Evolutionary conservation across 768 basidiomycete genomes (phyloP), one percentile per base, ranked within the genome.

Genomic region (Hericium rajendrae): DNA sequence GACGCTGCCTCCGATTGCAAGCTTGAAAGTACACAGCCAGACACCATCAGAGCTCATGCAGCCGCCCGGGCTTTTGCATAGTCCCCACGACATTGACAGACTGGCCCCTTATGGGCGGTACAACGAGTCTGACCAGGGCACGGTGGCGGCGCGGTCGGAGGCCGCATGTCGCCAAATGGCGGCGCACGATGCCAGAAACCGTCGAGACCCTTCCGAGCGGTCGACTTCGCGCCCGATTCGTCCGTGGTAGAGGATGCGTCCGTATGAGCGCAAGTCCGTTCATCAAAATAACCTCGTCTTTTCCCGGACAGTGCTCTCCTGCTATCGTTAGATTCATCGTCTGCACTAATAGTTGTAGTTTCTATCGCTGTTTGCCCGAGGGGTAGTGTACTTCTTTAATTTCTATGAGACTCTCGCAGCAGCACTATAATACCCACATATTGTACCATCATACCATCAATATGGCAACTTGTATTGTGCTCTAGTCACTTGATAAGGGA

Each of bases 201-300:
- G 50, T 38, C 57, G 56, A 52, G 54, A 54, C 41, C 43, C 53
- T 32, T 18, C 40, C 15, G 52, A 50, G 48, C 60, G 54, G 54
- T 20, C 59, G 41, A 62, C 24, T 38, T 57, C 59, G n/a, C 56
- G 22, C 24, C 61, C 59, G 38, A 50, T 62, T 26, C 61, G 61
- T n/a, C 61, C 61, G 51, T 62, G 59, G 61, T 62, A 62, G 56
- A 52, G 32, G 32, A 32, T 26, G 26, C 26, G 26, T 26, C 26
- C 8, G 9, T 6, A 32, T 32, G 32, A 32, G 9, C 32, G 32
- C 32, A 10, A 32, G 32, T 32, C 32, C 9, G 32, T 32, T 32
- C 32, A 32, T 10, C 9, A 32, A 32, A 32, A 32, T 10, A 10
- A 53, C 28, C 52, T 53, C 38, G 18, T 20, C 28, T n/a, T 37